Evolutionary conservation across 2,329 filamentous ascomycete species (phyloP).

Genomic region (Diaporthe batatas): DNA sequence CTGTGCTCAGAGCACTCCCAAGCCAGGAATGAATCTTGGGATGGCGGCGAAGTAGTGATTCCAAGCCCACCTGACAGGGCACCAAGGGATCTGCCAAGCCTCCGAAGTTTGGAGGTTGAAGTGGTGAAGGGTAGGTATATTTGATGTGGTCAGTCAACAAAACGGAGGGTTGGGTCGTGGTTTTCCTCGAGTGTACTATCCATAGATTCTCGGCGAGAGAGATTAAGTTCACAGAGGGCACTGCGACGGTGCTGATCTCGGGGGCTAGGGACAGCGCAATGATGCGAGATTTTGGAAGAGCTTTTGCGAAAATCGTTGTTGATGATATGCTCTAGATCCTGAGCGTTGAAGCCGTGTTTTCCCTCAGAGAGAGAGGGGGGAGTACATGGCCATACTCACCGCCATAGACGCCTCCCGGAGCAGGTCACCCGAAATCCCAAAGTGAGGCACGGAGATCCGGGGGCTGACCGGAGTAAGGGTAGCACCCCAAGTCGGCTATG

Average conservation of each 20-base stretch:
- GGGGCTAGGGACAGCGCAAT: not conserved
- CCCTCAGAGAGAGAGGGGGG: too few relatives aligned
- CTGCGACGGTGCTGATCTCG: not conserved
- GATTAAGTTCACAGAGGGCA: not conserved
- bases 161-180: too few relatives aligned
- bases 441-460: not conserved
- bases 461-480: not conserved
- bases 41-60: not conserved
- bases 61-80: not conserved
- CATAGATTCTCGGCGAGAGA: too few relatives aligned
- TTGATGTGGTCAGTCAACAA: not conserved
- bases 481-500: not conserved
- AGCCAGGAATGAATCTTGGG: not conserved
- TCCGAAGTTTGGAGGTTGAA: not conserved
- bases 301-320: not conserved
- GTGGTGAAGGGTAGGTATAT: not conserved
- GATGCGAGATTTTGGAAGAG: not conserved
- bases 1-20: conserved; percentile 15
- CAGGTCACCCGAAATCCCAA: not conserved
- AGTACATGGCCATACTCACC: not conserved
- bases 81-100: not conserved
- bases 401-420: not conserved
- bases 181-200: not conserved
- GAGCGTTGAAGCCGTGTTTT: not conserved
- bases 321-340: not conserved